Conservation (phyloP, 2,329 filamentous ascomycete species). For the Monosporascus sp. region DNA sequence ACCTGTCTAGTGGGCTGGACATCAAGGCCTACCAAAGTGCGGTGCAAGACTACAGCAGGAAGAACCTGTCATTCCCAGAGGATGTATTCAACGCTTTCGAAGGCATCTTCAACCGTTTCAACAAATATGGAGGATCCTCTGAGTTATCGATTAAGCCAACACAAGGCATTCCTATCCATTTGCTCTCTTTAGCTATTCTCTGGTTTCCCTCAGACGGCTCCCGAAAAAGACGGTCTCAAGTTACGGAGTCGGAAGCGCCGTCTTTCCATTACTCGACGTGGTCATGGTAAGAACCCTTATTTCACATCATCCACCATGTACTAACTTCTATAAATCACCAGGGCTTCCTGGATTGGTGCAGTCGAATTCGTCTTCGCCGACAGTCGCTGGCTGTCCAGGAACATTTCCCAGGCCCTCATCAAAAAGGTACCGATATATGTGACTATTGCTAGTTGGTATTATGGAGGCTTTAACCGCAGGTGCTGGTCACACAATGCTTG, state of each 20-base stretch:
- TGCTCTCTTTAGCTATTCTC: background rate
- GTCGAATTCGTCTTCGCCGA: slow-evolving; percentile 10
- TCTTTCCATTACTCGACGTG: background rate
- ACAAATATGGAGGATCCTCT: no score
- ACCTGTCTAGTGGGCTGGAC: background rate
- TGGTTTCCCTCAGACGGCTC: background rate
- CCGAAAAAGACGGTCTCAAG: no score
- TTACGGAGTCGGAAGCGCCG: no score
- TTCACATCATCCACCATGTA: background rate
- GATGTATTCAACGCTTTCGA: background rate
- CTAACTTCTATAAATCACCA: background rate
- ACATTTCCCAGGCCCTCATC: slow-evolving; percentile 6
- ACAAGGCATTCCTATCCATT: background rate
- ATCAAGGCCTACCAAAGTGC: background rate
- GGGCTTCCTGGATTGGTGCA: slow-evolving; percentile 6
- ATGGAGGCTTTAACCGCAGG: no score
- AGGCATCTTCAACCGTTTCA: background rate
- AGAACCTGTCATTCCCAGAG: background rate
- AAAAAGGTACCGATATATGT: background rate
- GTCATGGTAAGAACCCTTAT: background rate
- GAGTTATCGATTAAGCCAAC: background rate
- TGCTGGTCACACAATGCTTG: no score
- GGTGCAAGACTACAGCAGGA: background rate
- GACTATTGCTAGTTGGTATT: no score
- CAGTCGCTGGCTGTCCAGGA: slow-evolving; percentile 8